These are phyloP conservation scores for Rhodofomes roseus DNA, from an alignment of 1,284 basidiomycete species.

Conservation along the genomic window DNA sequence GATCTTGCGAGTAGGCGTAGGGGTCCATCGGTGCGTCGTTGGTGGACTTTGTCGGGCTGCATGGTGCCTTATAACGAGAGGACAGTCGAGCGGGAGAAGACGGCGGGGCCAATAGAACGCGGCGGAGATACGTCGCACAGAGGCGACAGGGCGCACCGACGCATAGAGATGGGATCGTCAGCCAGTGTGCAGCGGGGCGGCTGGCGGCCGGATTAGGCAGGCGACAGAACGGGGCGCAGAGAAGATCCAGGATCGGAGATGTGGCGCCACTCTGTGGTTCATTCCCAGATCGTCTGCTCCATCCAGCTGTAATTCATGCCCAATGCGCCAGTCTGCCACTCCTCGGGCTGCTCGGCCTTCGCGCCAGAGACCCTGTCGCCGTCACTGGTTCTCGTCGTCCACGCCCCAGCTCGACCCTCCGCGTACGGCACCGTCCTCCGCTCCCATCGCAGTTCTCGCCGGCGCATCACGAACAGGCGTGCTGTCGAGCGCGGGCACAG, in stretches of 20 bases:
- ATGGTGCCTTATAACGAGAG: background rate
- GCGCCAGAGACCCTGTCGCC: background rate
- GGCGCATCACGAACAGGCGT: background rate
- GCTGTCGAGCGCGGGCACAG: background rate
- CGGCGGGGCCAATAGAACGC: background rate
- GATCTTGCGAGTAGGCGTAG: constrained; percentile 12
- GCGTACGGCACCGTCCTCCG: background rate
- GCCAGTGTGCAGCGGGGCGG: background rate
- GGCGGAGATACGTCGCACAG: background rate
- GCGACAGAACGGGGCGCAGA: background rate
- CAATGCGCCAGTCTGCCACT: background rate
- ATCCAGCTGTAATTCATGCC: background rate
- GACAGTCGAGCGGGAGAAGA: background rate
- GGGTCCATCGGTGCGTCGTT: constrained; percentile 12
- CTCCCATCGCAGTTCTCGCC: background rate
- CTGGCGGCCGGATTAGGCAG: background rate
- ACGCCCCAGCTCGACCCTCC: background rate
- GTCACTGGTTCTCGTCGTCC: background rate
- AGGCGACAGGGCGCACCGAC: background rate
- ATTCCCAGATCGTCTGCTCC: background rate
- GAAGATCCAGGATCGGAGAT: constrained; percentile 17
- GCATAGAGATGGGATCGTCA: background rate
- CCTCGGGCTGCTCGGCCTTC: background rate
- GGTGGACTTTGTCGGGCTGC: background rate
- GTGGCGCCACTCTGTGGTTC: constrained; percentile 14